Evolutionary conservation across 345 rosid genomes (phyloP), one percentile per base, ranked within the genome.

Genomic region (Cochlearia excelsa): DNA sequence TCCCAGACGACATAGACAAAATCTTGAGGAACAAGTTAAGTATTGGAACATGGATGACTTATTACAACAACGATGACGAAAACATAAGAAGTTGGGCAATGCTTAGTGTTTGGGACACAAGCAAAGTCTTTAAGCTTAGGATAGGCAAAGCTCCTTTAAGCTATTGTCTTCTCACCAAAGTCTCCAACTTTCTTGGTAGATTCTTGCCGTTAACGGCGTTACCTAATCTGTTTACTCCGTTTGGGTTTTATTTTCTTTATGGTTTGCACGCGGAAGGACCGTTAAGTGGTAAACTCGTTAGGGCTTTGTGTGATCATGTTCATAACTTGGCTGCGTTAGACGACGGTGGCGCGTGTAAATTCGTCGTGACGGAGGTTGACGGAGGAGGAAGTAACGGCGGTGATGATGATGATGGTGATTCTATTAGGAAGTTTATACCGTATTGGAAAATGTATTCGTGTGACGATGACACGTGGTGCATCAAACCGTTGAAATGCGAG

Each of bases 31-130:
- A 82, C 77, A 78, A 74, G 74, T 69, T 84, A 26, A 85, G 82
- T 52, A 55, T 85, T n/a, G 96, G 96, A 27, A 88, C 96, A n/a
- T 88, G 90, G 88, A 72, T 80, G 65, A 88, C 91, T 40, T 79
- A 73, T 57, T 57, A 59, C 67, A 81, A 74, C 4, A 71, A 65
- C 3, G 52, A 47, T 9, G 64, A 35, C 3, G 59, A 63, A 42
- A 44, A 30, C 37, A 54, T 51, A 29, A 65, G 38, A 42, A 77
- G 72, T 56, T 88, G 94, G 96, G 96, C 96, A 33, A 76, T 84
- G 81, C 62, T 88, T 29, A 88, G 96, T 60, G 96, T 84, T 9
- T 88, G 94, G 96, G 80, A 86, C 60, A 85, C 81, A 47, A 81
- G 85, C 26, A 83, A 83, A 43, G 54, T 88, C 3, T 88, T 86